Conservation (phyloP, 768 basidiomycete species). For the Psilocybe cyanescens region DNA sequence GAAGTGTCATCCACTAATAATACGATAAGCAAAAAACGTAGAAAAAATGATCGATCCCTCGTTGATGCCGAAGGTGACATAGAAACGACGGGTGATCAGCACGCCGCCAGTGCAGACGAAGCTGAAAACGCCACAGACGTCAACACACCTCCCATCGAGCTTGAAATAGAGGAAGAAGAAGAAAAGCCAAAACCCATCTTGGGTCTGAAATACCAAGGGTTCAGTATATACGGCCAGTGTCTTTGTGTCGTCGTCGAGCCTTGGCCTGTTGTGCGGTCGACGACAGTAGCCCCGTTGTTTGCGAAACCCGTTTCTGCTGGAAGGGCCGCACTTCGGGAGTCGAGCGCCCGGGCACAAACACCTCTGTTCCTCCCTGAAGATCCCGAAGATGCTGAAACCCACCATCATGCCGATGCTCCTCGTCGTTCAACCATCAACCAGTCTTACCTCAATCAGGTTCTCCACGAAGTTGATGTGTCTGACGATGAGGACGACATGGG, state of each 20-base stretch:
- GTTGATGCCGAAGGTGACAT: not conserved
- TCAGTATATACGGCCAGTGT: conserved; percentile 71
- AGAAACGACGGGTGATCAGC: not conserved
- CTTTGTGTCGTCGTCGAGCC: conserved; percentile 86
- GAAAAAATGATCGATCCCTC: conserved; percentile 14
- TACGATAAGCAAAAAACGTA: conserved; percentile 22
- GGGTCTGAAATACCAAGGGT: conserved; percentile 70
- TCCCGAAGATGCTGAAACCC: conserved; percentile 31
- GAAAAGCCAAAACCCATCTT: conserved; percentile 78
- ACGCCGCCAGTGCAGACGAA: conserved; percentile 5
- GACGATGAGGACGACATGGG: conserved; percentile 36
- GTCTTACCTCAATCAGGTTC: conserved; percentile 30
- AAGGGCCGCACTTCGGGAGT: not conserved
- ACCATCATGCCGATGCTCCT: conserved; percentile 36
- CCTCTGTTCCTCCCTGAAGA: conserved; percentile 80
- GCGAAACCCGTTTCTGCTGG: conserved; percentile 1
- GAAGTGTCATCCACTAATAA: conserved; percentile 3
- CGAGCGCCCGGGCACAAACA: conserved; percentile 44
- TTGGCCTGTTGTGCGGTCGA: conserved; percentile 57
- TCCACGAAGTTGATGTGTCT: conserved; percentile 19
- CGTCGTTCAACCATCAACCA: conserved; percentile 28
- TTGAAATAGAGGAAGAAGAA: conserved; percentile 62
- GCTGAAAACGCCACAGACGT: conserved; percentile 11
- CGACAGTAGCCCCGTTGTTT: conserved; percentile 13
- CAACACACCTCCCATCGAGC: conserved; percentile 26